A percentile compares a stretch with the other conserved stretches of the same genome.
Evolutionary conservation across 176 grass and related monocot species (phyloP).

Genomic region (Triticum timopheevii): DNA sequence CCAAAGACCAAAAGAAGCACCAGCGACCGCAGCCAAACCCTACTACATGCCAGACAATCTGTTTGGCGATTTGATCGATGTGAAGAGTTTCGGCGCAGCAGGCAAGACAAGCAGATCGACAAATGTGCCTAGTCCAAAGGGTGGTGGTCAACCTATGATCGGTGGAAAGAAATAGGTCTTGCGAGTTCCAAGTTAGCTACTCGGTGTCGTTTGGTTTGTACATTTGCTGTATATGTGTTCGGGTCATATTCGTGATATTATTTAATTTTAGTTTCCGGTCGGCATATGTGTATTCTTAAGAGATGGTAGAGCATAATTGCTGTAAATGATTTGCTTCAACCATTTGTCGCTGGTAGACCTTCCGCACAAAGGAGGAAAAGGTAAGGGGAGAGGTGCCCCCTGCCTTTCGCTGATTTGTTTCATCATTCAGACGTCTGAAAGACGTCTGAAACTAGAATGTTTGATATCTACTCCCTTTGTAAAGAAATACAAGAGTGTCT

Average conservation of each 20-base stretch:
- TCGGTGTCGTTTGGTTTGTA: constrained; percentile 35
- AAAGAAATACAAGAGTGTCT: no score
- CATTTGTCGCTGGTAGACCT: neutral
- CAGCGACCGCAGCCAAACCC: constrained; percentile 41
- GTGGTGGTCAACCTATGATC: constrained; percentile 79
- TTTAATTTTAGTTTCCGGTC: constrained; percentile 15
- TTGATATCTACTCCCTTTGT: neutral
- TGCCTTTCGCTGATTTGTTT: neutral
- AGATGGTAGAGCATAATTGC: constrained; percentile 26
- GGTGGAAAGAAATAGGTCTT: constrained; percentile 69
- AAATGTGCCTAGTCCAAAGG: constrained; percentile 41
- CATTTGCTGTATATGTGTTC: constrained; percentile 55
- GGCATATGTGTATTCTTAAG: constrained; percentile 3
- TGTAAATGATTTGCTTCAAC: constrained; percentile 19
- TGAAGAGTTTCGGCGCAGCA: constrained; percentile 63
- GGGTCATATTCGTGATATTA: constrained; percentile 6
- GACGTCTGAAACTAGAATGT: neutral
- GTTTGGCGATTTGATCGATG: constrained; percentile 90
- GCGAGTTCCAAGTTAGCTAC: neutral
- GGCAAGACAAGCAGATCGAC: constrained; percentile 47
- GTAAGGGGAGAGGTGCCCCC: no score
- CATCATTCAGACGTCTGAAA: neutral
- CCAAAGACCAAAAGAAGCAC: constrained; percentile 35
- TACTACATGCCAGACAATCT: constrained; percentile 93
- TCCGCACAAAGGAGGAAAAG: no score